phyloP scores from a whole-genome alignment of 1,284 basidiomycete genomes.

The Ustilago shanxiensis region DNA sequence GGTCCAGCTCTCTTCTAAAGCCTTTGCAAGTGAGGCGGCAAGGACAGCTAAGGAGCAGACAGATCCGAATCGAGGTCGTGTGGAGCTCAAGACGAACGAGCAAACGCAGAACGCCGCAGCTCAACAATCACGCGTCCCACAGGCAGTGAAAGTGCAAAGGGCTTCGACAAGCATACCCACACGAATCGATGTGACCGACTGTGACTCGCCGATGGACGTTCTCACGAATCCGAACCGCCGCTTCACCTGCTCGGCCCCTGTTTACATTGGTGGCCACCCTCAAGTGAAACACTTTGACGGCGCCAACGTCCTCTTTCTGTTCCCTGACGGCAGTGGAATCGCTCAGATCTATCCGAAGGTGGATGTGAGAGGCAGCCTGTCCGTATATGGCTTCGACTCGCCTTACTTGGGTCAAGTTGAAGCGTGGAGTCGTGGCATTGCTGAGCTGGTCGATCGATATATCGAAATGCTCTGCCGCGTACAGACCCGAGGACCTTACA shows the following conservation, averaged over 20 bases:
- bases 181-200: neutral
- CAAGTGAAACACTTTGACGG: constrained; percentile 15
- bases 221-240: constrained; percentile 28
- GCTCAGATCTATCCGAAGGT: constrained; percentile 27
- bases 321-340: constrained; percentile 48
- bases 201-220: constrained; percentile 34
- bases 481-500: constrained; percentile 34
- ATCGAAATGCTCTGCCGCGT: constrained; percentile 32
- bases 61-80: neutral
- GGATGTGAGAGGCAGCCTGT: constrained; percentile 3
- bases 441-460: constrained; percentile 42
- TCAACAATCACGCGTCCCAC: neutral
- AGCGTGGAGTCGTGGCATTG: constrained; percentile 47
- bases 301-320: constrained; percentile 33
- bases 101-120: neutral
- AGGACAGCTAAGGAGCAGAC: constrained; percentile 13
- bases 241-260: constrained; percentile 18
- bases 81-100: neutral
- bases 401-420: constrained; percentile 35
- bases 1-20: constrained; percentile 42
- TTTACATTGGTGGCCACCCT: constrained; percentile 38
- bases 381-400: constrained; percentile 49
- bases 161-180: neutral
- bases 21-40: constrained; percentile 39
- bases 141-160: neutral